These are phyloP conservation scores for Colletotrichum abscissum DNA, from an alignment of 2,329 filamentous ascomycete species.

Conservation along the genomic window DNA sequence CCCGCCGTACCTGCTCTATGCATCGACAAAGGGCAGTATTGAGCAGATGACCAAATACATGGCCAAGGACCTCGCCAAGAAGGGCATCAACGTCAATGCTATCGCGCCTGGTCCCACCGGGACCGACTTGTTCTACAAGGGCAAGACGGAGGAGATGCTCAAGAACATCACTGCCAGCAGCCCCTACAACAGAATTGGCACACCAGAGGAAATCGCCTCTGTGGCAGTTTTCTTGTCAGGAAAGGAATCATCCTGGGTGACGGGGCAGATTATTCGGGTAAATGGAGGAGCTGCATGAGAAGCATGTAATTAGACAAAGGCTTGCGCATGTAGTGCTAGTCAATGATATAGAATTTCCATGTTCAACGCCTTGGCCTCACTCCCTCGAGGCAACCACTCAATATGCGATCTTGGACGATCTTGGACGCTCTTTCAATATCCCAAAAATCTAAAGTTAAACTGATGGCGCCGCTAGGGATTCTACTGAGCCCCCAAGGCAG, in stretches of 20 bases:
- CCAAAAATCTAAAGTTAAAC: neutral
- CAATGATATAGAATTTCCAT: neutral
- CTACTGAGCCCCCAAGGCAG: constrained; percentile 69
- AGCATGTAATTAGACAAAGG: neutral
- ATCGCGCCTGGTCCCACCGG: constrained; percentile 58
- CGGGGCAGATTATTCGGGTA: constrained; percentile 53
- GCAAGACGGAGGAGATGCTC: constrained; percentile 58
- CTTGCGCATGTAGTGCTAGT: neutral
- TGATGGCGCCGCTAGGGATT: neutral
- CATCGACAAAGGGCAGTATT: constrained; percentile 67
- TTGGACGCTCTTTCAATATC: neutral
- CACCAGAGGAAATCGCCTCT: constrained; percentile 54
- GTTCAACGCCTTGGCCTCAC: neutral
- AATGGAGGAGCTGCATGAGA: constrained; percentile 45
- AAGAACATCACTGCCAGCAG: constrained; percentile 48
- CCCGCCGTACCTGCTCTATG: constrained; percentile 63
- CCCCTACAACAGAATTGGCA: constrained; percentile 38
- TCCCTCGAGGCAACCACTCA: neutral
- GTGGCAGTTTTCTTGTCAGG: constrained; percentile 44
- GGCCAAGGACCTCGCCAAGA: constrained; percentile 63
- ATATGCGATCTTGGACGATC: neutral
- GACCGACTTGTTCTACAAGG: constrained; percentile 66
- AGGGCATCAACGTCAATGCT: constrained; percentile 57
- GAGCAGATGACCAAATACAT: constrained; percentile 68
- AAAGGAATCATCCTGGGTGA: constrained; percentile 56